Base-by-base conservation (phyloP, 805 yeast genomes). In the Starmerella geochares region DNA sequence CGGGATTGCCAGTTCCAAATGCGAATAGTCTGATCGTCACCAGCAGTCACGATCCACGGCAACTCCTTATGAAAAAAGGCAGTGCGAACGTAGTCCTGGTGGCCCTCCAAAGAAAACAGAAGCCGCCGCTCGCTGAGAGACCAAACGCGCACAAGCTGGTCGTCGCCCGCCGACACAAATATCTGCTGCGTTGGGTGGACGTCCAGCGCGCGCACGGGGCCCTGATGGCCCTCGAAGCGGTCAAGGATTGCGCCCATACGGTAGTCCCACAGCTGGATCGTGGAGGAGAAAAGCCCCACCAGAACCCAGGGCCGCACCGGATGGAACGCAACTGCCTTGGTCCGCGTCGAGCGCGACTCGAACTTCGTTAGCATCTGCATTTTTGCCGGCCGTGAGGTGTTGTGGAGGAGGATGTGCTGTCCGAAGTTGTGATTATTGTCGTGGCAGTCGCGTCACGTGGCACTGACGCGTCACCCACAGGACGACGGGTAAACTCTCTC, bases 1-100 rank as follows among this genome's bases (percentile, higher is more conserved):
- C 98, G 80, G 66, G 88, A 88, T 72, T 94, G 98, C 98, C 98
- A 92, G 71, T 92, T 94, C 99, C 99, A 92, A 58, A 92, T 90
- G 66, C 99, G 78, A 57, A 94, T 87, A 28, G 99, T 92, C 70
- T 92, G 98, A 72, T 92, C 99, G 68, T 92, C 99, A 40, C 96
- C 86, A 54, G 92, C 81, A 23, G 96, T 83, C 53, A 92, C 79
- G 63, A 92, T 84, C 98, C 98, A 92, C 8, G 99, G 99, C 65
- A 92, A 74, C 65, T 87, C 96, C 60, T 80, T 83, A 71, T 92
- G 99, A 78, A 92, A 92, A 57, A 80, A 84, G 20, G 86, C 96
- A 16, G 94, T 84, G 65, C 99, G 79, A 51, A 92, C 84, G 67
- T 88, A 92, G 70, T 92, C 99, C 69, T 90, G 75, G 70, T 92